Percentiles rank a stretch among this genome's conserved stretches.
Evolutionary conservation across 2,329 filamentous ascomycete genomes (phyloP).

Genomic region (Thielaviopsis ethacetica): DNA sequence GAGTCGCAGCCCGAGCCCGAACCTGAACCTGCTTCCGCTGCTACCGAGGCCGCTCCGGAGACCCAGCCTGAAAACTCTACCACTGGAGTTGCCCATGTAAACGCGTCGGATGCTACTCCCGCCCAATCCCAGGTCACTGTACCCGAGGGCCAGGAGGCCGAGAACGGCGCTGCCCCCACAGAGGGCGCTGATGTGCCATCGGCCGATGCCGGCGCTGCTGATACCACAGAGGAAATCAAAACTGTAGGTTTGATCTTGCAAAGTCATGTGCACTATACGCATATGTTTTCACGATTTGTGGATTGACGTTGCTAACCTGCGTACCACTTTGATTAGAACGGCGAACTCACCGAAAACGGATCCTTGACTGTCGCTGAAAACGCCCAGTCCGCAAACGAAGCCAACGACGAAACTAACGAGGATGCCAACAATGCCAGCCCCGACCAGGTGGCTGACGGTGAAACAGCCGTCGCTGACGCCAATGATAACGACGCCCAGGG

Average conservation of each 20-base stretch:
- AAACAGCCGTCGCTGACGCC: conserved; percentile 11
- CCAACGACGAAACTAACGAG: background rate
- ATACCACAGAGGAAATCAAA: background rate
- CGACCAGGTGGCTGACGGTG: background rate
- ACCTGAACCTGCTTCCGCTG: conserved; percentile 14
- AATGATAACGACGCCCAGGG: conserved; percentile 18
- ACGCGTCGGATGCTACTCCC: background rate
- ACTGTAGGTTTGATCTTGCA: background rate
- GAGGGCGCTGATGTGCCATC: background rate
- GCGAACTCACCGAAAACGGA: conserved; percentile 4
- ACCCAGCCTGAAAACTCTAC: conserved; percentile 2
- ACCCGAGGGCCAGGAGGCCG: background rate
- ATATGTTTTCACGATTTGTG: too few species aligned
- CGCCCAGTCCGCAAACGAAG: background rate
- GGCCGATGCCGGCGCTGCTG: background rate
- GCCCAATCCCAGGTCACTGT: background rate
- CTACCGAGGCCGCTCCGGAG: conserved; percentile 11
- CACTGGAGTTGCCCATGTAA: background rate
- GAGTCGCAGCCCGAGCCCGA: background rate
- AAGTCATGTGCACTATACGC: too few species aligned
- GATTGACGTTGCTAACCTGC: background rate
- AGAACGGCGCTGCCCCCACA: background rate
- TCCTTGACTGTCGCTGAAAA: background rate
- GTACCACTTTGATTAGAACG: conserved; percentile 3
- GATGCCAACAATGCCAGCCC: background rate